phyloP scores from a whole-genome alignment of 495 filamentous ascomycete genomes.

The Trichocladium uniseriatum region DNA sequence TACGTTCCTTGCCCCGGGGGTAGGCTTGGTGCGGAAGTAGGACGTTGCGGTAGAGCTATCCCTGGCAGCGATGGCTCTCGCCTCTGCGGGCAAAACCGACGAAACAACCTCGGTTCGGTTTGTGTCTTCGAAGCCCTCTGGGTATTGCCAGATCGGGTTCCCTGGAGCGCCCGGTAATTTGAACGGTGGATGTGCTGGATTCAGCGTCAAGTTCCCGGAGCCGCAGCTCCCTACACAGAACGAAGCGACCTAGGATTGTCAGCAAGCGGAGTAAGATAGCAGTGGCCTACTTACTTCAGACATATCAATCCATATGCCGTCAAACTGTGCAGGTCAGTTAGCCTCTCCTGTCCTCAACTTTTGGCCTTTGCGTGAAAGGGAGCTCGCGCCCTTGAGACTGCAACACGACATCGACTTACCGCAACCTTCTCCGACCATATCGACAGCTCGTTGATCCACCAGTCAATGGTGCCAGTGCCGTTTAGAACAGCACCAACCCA shows the following conservation, averaged over 20 bases:
- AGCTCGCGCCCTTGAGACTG: too few relatives aligned
- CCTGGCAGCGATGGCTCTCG: constrained; percentile 11
- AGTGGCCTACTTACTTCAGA: constrained; percentile 45
- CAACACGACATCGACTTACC: constrained; percentile 3
- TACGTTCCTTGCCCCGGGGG: constrained; percentile 60
- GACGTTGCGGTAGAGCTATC: constrained; percentile 34
- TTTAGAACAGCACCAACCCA: constrained; percentile 53
- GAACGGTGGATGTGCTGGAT: constrained; percentile 63
- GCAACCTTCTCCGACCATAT: constrained; percentile 49
- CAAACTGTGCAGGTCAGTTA: constrained; percentile 40
- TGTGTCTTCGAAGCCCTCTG: constrained; percentile 61
- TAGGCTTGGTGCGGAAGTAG: constrained; percentile 57
- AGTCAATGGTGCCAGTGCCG: constrained; percentile 47
- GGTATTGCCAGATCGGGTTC: constrained; percentile 52
- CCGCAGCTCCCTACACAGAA: constrained; percentile 80
- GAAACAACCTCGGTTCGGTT: constrained; percentile 58
- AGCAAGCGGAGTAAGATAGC: neutral
- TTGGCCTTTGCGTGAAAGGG: too few relatives aligned
- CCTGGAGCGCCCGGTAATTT: constrained; percentile 55
- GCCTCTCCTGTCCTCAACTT: neutral
- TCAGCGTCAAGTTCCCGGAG: constrained; percentile 54
- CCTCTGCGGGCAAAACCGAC: constrained; percentile 32
- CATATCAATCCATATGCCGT: constrained; percentile 89
- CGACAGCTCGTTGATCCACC: constrained; percentile 63
- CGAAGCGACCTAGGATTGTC: constrained; percentile 41